These are phyloP conservation scores for Torulaspora delbrueckii DNA, from an alignment of 805 yeast genomes.

Conservation along the genomic window DNA sequence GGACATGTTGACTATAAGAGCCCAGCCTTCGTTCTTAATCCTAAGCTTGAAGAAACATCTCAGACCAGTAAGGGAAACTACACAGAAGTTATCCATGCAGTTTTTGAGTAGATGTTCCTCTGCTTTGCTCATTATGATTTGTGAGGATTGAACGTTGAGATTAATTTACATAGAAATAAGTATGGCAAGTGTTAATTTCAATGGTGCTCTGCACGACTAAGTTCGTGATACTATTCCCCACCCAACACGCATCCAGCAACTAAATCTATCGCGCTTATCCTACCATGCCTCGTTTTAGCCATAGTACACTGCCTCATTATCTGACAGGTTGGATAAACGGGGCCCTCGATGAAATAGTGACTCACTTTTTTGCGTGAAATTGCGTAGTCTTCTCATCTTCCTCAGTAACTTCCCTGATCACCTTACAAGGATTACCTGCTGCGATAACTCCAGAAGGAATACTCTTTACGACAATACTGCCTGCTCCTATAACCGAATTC, in stretches of 20 bases:
- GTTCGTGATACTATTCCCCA: no score
- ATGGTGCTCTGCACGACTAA: no score
- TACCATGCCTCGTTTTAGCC: no score
- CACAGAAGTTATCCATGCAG: constrained; percentile 5
- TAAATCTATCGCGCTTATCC: no score
- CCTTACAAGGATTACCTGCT: constrained; percentile 60
- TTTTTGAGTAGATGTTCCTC: not conserved
- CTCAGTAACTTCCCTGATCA: constrained; percentile 32
- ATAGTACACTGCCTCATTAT: no score
- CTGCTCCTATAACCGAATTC: constrained; percentile 60
- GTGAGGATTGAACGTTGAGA: no score
- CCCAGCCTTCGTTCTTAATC: constrained; percentile 10
- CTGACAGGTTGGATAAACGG: no score
- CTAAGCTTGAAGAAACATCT: constrained; percentile 4
- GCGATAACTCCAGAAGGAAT: constrained; percentile 53
- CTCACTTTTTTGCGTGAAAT: not conserved
- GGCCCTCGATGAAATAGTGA: no score
- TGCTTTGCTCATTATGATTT: not conserved
- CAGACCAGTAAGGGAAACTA: constrained; percentile 5
- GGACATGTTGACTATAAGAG: constrained; percentile 15
- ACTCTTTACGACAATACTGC: constrained; percentile 55
- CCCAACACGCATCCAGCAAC: no score
- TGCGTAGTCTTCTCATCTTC: not conserved
- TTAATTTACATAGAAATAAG: not conserved
- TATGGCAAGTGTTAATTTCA: no score